Conservation (phyloP, 208 protist species). For the Trypanosoma boissoni region DNA sequence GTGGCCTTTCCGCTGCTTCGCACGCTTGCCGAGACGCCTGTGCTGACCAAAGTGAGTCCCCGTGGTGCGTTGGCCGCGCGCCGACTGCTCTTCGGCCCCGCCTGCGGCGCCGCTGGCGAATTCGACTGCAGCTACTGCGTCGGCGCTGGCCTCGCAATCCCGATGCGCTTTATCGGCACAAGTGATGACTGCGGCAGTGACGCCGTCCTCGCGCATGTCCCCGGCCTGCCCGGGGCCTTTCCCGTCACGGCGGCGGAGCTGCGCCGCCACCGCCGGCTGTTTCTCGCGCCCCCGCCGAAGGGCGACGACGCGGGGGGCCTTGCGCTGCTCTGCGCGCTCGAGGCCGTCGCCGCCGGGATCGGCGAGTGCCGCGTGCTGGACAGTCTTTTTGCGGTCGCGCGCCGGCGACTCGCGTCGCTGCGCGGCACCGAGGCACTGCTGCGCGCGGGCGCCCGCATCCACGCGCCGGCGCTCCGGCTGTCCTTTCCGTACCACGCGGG, state of each 20-base stretch:
- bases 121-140: conserved; percentile 20
- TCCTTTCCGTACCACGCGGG: conserved; percentile 85
- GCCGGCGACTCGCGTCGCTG: conserved; percentile 53
- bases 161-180: conserved; percentile 33
- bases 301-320: neutral
- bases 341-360: conserved; percentile 36
- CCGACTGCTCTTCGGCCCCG: conserved; percentile 11
- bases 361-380: conserved; percentile 32
- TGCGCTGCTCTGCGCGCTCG: conserved; percentile 46
- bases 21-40: conserved; percentile 14
- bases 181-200: conserved; percentile 24
- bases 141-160: conserved; percentile 24
- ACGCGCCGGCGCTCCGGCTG: conserved; percentile 42
- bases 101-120: neutral
- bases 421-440: conserved; percentile 45
- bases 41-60: conserved; percentile 8
- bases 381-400: conserved; percentile 38
- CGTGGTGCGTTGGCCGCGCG: neutral
- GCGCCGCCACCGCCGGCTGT: conserved; percentile 27
- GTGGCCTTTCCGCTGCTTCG: conserved; percentile 24
- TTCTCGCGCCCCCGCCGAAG: conserved; percentile 7
- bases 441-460: conserved; percentile 36
- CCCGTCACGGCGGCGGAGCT: conserved; percentile 39
- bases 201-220: conserved; percentile 54
- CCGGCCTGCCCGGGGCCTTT: conserved; percentile 73